These are phyloP conservation scores for Wickerhamomyces sp. DNA, from an alignment of 1,139 yeast genomes.

Conservation along the genomic window DNA sequence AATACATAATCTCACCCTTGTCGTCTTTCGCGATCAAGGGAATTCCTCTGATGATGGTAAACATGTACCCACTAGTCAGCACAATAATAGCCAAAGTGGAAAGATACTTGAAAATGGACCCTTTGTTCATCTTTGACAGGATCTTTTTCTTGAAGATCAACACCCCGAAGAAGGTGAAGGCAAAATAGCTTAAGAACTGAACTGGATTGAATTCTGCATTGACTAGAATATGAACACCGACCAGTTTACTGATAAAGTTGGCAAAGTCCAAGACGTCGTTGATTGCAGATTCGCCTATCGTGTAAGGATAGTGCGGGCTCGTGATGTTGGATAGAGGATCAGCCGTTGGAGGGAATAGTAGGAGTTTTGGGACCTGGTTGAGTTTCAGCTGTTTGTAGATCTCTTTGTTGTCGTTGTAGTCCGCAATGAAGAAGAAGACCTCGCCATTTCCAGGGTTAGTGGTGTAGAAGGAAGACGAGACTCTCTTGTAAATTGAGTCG, in stretches of 20 bases:
- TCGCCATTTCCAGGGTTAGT: slow-evolving; percentile 36
- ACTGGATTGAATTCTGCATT: slow-evolving; percentile 35
- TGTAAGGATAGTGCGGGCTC: slow-evolving; percentile 29
- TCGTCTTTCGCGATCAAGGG: slow-evolving; percentile 56
- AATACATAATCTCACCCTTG: slow-evolving; percentile 42
- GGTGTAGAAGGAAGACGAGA: slow-evolving; percentile 38
- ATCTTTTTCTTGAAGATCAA: slow-evolving; percentile 43
- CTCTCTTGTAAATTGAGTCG: slow-evolving; percentile 34
- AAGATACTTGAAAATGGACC: slow-evolving; percentile 33
- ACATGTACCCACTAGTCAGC: slow-evolving; percentile 59
- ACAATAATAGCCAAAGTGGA: slow-evolving; percentile 37
- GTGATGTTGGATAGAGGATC: slow-evolving; percentile 17
- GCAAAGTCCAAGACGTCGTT: slow-evolving; percentile 42
- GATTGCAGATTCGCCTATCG: slow-evolving; percentile 23
- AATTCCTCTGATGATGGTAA: slow-evolving; percentile 50
- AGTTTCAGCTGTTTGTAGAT: slow-evolving; percentile 38
- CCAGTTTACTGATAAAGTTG: slow-evolving; percentile 41
- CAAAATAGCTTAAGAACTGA: slow-evolving; percentile 43
- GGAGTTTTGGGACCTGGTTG: slow-evolving; percentile 53
- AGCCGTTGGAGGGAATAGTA: slow-evolving; percentile 54
- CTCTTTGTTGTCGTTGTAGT: slow-evolving; percentile 39
- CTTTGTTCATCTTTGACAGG: slow-evolving; percentile 29
- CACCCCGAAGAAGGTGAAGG: slow-evolving; percentile 40
- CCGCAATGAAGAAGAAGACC: slow-evolving; percentile 46
- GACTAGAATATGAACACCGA: slow-evolving; percentile 39